Evolutionary conservation across 805 yeast species (phyloP).

Genomic region (Saturnispora mendoncae): DNA sequence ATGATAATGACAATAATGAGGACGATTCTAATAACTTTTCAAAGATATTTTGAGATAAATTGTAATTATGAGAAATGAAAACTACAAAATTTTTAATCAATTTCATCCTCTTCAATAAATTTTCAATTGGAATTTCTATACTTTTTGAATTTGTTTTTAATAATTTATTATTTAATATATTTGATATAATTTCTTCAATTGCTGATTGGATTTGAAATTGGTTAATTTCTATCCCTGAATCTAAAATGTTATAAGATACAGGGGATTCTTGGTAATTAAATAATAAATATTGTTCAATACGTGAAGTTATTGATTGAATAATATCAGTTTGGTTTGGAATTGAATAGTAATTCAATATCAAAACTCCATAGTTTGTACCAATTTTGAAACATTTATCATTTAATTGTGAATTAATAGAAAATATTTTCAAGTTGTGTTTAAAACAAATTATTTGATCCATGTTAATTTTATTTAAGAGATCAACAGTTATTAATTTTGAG

Average conservation of each 20-base stretch:
- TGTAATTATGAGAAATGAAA: constrained; percentile 20
- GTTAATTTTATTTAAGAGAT: constrained; percentile 29
- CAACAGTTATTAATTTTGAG: constrained; percentile 48
- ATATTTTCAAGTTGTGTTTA: constrained; percentile 40
- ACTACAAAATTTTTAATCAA: constrained; percentile 16
- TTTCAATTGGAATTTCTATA: constrained; percentile 36
- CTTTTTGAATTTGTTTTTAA: constrained; percentile 40
- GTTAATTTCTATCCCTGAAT: constrained; percentile 33
- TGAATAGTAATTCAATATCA: constrained; percentile 45
- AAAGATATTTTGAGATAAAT: neutral
- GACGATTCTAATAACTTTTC: constrained; percentile 13
- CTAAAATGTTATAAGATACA: constrained; percentile 21
- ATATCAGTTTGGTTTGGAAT: constrained; percentile 17
- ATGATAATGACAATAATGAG: constrained; percentile 16
- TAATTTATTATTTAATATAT: constrained; percentile 49
- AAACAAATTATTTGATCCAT: constrained; percentile 80
- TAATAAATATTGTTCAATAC: constrained; percentile 77
- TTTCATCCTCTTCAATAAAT: constrained; percentile 40
- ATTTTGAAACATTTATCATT: constrained; percentile 18
- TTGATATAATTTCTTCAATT: constrained; percentile 41
- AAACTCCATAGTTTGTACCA: constrained; percentile 51
- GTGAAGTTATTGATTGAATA: constrained; percentile 46
- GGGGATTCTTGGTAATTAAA: constrained; percentile 31
- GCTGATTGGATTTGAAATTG: constrained; percentile 41
- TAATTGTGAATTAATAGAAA: constrained; percentile 37